Evolutionary conservation across 768 basidiomycete genomes (phyloP).

Genomic region (Erythrobasidium yunnanense): DNA sequence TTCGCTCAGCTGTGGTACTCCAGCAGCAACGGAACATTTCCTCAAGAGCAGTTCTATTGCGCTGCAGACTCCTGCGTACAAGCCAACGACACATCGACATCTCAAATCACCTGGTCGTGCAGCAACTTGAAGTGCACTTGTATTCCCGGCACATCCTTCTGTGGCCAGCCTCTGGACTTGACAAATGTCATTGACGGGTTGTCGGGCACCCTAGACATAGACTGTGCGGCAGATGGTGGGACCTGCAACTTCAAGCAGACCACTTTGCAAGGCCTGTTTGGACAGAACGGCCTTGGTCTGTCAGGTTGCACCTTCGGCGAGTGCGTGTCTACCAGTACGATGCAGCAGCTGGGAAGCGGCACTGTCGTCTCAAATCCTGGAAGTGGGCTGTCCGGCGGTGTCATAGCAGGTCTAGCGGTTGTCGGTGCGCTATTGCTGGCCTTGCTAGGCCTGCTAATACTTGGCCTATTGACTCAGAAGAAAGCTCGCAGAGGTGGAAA

Average conservation of each 20-base stretch:
- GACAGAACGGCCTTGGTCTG: slow-evolving; percentile 58
- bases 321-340: slow-evolving; percentile 68
- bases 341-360: slow-evolving; percentile 42
- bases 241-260: slow-evolving; percentile 68
- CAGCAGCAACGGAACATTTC: slow-evolving; percentile 40
- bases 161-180: slow-evolving; percentile 48
- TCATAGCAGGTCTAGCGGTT: slow-evolving; percentile 80
- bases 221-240: slow-evolving; percentile 50
- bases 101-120: slow-evolving; percentile 53
- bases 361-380: slow-evolving; percentile 34
- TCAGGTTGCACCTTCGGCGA: slow-evolving; percentile 73
- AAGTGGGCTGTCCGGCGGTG: slow-evolving; percentile 55
- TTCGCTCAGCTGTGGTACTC: slow-evolving; percentile 62
- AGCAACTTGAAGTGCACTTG: slow-evolving; percentile 65
- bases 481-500: slow-evolving; percentile 49
- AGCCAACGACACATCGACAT: slow-evolving; percentile 41
- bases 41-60: slow-evolving; percentile 82
- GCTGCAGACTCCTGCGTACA: slow-evolving; percentile 61
- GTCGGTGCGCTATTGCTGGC: slow-evolving; percentile 57
- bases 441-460: slow-evolving; percentile 52
- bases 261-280: slow-evolving; percentile 60
- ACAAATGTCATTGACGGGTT: slow-evolving; percentile 54
- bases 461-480: slow-evolving; percentile 56
- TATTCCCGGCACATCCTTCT: slow-evolving; percentile 59
- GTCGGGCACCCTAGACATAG: slow-evolving; percentile 55